Evolutionary conservation across 2,329 filamentous ascomycete genomes (phyloP), one percentile per base, ranked within the genome.

Genomic region (Paecilomyces sp.): DNA sequence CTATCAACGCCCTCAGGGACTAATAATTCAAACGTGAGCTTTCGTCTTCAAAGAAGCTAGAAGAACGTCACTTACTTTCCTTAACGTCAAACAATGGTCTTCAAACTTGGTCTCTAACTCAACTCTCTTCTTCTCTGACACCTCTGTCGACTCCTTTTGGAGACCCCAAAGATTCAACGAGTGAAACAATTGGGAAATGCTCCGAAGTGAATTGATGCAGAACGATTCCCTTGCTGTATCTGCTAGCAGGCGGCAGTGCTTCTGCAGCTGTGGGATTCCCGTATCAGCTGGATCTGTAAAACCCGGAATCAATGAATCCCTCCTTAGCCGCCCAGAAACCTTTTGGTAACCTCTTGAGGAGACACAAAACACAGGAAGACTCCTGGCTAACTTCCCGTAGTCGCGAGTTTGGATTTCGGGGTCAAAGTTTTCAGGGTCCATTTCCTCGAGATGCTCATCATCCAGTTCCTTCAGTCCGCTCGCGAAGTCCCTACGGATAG

Each of bases 341-440:
- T 85, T 84, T 64, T 89, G 85, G 58, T 87, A 89, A 0, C 82
- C 85, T 53, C 82, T 76, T 54, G 82, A 83, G 60, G 83, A 86
- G 15, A 88, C 83, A 62, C 85, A 88, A 66, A 88, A 89, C 1
- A 89, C 85, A 0, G 85, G 82, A 0, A 89, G 74, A 0, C 75
- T 77, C 8, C 70, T 70, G 0, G 83, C 84, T 7, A 88, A 78
- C 52, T 83, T 71, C 0, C 83, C 78, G 57, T 88, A 88, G 64
- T 88, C 80, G 9, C 84, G 78, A 2, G 76, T 53, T 6, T 85
- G 80, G n/a, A 79, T 66, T 1, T 82, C 78, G 0, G 41, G 41
- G 18, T 47, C 41, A 18, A 47, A 47, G 18, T 47, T 47, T 5
- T 47, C 41, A 5, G 41, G 41, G n/a, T 47, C 41, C 3, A 47